phyloP scores from a whole-genome alignment of 768 basidiomycete genomes.

The Suillus subalutaceus region DNA sequence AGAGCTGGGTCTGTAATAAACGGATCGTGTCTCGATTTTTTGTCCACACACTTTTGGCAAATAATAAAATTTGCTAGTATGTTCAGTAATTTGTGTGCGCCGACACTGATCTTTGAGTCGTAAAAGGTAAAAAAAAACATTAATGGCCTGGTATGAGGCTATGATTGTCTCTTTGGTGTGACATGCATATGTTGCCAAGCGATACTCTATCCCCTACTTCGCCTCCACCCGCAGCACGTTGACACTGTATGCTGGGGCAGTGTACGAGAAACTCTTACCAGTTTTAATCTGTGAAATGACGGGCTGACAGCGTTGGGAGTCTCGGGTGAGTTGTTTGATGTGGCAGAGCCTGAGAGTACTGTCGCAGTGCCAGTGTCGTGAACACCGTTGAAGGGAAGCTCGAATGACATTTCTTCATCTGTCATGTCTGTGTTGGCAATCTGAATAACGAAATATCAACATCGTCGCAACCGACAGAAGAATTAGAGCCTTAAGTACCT shows the following conservation, averaged over 20 bases:
- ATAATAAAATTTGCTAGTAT: too few relatives aligned
- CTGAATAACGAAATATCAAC: slow-evolving; percentile 33
- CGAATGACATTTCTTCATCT: slow-evolving; percentile 49
- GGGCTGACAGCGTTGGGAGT: slow-evolving; percentile 52
- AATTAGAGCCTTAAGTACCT: slow-evolving; percentile 40
- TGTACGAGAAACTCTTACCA: slow-evolving; percentile 57
- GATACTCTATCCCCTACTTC: not conserved
- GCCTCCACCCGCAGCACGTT: slow-evolving; percentile 29
- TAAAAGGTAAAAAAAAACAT: not conserved
- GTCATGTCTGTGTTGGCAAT: slow-evolving; percentile 52
- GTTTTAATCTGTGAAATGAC: slow-evolving; percentile 45
- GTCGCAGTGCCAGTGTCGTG: slow-evolving; percentile 46
- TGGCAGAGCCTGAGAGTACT: slow-evolving; percentile 51
- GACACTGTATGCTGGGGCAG: slow-evolving; percentile 51
- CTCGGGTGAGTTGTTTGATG: slow-evolving; percentile 57
- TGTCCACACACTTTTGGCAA: not conserved
- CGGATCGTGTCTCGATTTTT: not conserved
- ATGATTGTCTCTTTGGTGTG: not conserved
- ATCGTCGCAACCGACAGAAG: not conserved
- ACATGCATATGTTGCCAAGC: not conserved
- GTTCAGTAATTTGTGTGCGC: not conserved
- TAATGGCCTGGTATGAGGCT: not conserved
- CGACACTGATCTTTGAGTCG: not conserved
- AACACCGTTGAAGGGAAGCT: slow-evolving; percentile 55
- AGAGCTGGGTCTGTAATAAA: not conserved